A percentile compares a stretch with the other conserved stretches of the same genome.
Conservation (phyloP, 306 rosid species). For the Cicer bijugum region DNA sequence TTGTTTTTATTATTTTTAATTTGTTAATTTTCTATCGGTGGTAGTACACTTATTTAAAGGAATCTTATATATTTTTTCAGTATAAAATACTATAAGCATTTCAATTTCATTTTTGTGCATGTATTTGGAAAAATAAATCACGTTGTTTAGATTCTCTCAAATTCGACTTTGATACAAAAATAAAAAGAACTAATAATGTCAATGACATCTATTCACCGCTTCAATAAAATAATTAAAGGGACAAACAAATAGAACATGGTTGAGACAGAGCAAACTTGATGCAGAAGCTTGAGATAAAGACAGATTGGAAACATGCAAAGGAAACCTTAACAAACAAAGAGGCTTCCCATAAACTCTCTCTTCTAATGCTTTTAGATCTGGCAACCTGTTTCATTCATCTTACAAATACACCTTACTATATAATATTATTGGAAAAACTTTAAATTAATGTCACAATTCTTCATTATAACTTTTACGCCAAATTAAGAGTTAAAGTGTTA, state of each 20-base stretch:
- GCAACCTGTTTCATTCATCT: neutral
- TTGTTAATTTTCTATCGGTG: constrained; percentile 42
- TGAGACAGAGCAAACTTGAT: constrained; percentile 42
- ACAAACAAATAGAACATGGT: neutral
- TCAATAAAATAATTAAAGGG: constrained; percentile 18
- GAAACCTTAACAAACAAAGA: constrained; percentile 33
- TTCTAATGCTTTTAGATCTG: constrained; percentile 46
- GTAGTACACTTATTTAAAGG: neutral
- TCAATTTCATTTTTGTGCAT: neutral
- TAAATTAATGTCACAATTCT: constrained; percentile 31
- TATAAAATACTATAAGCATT: constrained; percentile 4
- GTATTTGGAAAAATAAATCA: constrained; percentile 10
- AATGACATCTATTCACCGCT: constrained; percentile 28
- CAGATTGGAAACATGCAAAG: constrained; percentile 48
- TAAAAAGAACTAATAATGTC: constrained; percentile 10
- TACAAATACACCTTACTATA: no score
- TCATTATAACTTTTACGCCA: constrained; percentile 39
- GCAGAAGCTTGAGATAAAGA: constrained; percentile 47
- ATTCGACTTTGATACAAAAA: neutral
- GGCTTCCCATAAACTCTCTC: constrained; percentile 42
- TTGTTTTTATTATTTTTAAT: neutral
- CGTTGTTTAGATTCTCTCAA: constrained; percentile 21
- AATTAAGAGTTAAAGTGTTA: constrained; percentile 54
- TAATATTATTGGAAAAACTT: neutral
- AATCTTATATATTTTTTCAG: neutral